A percentile compares a stretch with the other conserved stretches of the same genome.
Conservation (phyloP, 2,329 filamentous ascomycete species). For the Pseudonectria foliicola region DNA sequence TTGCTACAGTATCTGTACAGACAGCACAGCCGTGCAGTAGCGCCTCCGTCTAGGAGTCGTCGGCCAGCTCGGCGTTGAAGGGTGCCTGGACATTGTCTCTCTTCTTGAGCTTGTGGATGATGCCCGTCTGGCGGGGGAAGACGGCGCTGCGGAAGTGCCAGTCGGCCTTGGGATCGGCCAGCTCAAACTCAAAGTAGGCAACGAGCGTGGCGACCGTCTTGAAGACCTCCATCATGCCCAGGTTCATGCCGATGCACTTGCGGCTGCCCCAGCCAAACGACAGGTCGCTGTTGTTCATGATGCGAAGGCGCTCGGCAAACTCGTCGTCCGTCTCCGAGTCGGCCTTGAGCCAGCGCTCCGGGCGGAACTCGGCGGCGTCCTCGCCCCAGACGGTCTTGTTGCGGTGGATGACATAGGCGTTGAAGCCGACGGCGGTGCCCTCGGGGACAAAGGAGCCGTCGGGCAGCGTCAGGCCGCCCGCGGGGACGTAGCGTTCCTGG, state of each 20-base stretch:
- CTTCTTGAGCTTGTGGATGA: no score
- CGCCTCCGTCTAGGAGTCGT: no score
- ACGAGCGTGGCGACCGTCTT: conserved; percentile 38
- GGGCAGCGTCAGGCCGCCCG: conserved; percentile 27
- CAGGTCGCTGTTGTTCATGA: conserved; percentile 29
- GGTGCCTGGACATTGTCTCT: no score
- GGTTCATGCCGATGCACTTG: conserved; percentile 27
- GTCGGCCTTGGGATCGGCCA: conserved; percentile 18
- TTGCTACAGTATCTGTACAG: no score
- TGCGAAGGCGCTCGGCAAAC: conserved; percentile 25
- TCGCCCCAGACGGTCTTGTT: conserved; percentile 34
- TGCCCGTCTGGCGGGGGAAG: no score
- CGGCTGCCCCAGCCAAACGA: conserved; percentile 28
- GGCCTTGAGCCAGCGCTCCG: conserved; percentile 38
- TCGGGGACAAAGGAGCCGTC: conserved; percentile 23
- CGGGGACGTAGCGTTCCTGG: conserved; percentile 40
- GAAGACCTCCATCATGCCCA: conserved; percentile 28
- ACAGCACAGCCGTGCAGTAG: no score
- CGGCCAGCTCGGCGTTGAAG: no score
- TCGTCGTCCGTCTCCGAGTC: conserved; percentile 24
- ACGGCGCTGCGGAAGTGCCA: no score
- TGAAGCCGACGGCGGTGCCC: conserved; percentile 27
- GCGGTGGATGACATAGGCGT: conserved; percentile 27
- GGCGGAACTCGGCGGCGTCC: conserved; percentile 36
- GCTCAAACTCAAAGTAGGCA: conserved; percentile 31